These are phyloP conservation scores for Psilocybe subaeruginosa DNA, from an alignment of 768 basidiomycete genomes.

Conservation along the genomic window DNA sequence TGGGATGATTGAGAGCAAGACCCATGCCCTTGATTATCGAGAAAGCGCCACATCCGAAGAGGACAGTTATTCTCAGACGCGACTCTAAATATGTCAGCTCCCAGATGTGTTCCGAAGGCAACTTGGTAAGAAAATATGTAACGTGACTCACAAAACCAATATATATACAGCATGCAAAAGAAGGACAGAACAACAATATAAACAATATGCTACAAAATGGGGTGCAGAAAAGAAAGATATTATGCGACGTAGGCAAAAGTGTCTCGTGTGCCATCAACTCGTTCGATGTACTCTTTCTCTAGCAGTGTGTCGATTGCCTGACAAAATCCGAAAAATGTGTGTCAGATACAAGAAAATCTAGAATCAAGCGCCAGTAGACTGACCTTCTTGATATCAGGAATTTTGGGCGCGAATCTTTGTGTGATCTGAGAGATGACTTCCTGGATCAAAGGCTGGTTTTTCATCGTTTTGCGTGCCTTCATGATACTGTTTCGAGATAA, in stretches of 20 bases:
- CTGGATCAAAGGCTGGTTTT: slow-evolving; percentile 87
- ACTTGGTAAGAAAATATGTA: slow-evolving; percentile 6
- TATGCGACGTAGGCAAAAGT: slow-evolving; percentile 83
- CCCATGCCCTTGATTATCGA: not conserved
- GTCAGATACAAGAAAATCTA: not conserved
- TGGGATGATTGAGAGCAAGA: not conserved
- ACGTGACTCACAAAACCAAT: slow-evolving; percentile 17
- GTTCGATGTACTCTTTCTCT: slow-evolving; percentile 98
- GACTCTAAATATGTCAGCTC: slow-evolving; percentile 10
- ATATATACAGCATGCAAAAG: slow-evolving; percentile 24
- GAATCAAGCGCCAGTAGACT: slow-evolving; percentile 4
- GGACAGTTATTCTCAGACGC: not conserved
- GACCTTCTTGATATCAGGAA: slow-evolving; percentile 97
- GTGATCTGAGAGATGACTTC: slow-evolving; percentile 92
- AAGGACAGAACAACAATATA: slow-evolving; percentile 9
- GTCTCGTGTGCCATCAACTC: slow-evolving; percentile 87
- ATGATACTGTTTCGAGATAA: slow-evolving; percentile 64
- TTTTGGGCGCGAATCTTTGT: slow-evolving; percentile 88
- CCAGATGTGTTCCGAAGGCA: not conserved
- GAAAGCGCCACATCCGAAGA: not conserved
- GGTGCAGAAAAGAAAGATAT: slow-evolving; percentile 21
- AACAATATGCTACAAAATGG: slow-evolving; percentile 16
- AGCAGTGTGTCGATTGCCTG: slow-evolving; percentile 90
- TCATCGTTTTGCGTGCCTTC: slow-evolving; percentile 96
- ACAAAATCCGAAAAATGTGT: not conserved